phyloP scores from a whole-genome alignment of 2,329 filamentous ascomycete species.

The Arthrinium phaeospermum region DNA sequence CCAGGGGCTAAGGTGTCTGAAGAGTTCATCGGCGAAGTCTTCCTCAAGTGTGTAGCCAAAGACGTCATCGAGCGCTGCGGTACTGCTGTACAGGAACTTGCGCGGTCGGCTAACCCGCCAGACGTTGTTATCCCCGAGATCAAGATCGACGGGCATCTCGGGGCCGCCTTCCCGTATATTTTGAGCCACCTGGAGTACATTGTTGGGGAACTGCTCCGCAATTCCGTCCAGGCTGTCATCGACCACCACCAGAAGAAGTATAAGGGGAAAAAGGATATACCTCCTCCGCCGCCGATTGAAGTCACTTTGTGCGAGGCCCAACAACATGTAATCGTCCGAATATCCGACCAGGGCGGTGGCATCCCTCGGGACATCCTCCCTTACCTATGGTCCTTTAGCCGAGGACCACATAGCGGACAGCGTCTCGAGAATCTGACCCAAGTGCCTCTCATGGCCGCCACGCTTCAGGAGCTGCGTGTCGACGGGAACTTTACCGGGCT shows the following conservation, averaged over 20 bases:
- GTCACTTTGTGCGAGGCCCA: conserved; percentile 93
- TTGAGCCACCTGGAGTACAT: conserved; percentile 97
- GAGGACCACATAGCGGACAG: conserved; percentile 79
- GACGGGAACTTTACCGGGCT: conserved; percentile 38
- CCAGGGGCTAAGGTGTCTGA: conserved; percentile 75
- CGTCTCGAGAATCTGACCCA: conserved; percentile 84
- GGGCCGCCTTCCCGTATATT: conserved; percentile 95
- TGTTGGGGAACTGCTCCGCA: conserved; percentile 90
- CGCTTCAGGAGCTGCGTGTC: conserved; percentile 81
- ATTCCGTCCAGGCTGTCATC: conserved; percentile 91
- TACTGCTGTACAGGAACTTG: conserved; percentile 74
- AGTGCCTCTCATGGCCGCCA: conserved; percentile 91
- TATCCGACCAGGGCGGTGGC: conserved; percentile 94
- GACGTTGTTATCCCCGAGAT: conserved; percentile 79
- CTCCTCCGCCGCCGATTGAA: conserved; percentile 80
- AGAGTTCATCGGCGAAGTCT: conserved; percentile 95
- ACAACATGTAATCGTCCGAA: conserved; percentile 94
- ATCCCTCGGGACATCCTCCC: conserved; percentile 85
- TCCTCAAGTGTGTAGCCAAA: conserved; percentile 88
- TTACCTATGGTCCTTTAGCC: conserved; percentile 95
- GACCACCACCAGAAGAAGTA: conserved; percentile 66
- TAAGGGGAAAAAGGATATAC: conserved; percentile 31
- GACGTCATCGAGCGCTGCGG: conserved; percentile 88
- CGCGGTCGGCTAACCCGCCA: conserved; percentile 75
- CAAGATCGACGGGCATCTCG: conserved; percentile 80